A percentile compares a stretch with the other conserved stretches of the same genome.
phyloP scores from a whole-genome alignment of 805 yeast genomes.

The Candida verbasci region DNA sequence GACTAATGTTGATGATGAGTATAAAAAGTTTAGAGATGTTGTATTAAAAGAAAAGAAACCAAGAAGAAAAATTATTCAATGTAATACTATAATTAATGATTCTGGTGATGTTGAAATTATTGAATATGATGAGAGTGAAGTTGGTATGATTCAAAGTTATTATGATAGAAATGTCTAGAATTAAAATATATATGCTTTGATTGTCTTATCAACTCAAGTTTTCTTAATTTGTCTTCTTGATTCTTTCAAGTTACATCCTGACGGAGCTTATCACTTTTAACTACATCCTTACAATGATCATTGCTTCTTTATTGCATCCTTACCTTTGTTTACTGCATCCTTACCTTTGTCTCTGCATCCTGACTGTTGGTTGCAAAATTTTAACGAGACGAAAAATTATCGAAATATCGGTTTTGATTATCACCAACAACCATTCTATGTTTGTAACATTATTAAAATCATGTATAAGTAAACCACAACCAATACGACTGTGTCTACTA shows the following conservation, averaged over 20 bases:
- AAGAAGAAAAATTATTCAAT: conserved; percentile 79
- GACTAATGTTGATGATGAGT: conserved; percentile 62
- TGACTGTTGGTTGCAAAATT: neutral
- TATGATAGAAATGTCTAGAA: conserved; percentile 42
- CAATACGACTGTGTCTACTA: conserved; percentile 4
- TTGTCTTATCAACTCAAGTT: too few relatives aligned
- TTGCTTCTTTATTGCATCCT: too few relatives aligned
- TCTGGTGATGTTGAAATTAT: conserved; percentile 43
- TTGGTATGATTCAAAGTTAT: conserved; percentile 78
- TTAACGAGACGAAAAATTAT: neutral
- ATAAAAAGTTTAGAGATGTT: conserved; percentile 60
- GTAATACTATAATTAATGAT: conserved; percentile 54
- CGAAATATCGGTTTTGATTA: too few relatives aligned
- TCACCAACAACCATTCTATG: too few relatives aligned
- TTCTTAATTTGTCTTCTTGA: too few relatives aligned
- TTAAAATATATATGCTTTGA: too few relatives aligned
- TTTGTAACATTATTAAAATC: neutral
- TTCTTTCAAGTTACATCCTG: too few relatives aligned
- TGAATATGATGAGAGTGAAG: conserved; percentile 70
- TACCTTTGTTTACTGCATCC: too few relatives aligned
- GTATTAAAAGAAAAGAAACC: conserved; percentile 74
- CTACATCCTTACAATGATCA: too few relatives aligned
- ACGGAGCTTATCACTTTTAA: too few relatives aligned
- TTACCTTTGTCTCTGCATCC: too few relatives aligned
- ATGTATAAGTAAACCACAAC: neutral